Evolutionary conservation across 2,329 filamentous ascomycete genomes (phyloP).

Genomic region (Apiospora sp.): DNA sequence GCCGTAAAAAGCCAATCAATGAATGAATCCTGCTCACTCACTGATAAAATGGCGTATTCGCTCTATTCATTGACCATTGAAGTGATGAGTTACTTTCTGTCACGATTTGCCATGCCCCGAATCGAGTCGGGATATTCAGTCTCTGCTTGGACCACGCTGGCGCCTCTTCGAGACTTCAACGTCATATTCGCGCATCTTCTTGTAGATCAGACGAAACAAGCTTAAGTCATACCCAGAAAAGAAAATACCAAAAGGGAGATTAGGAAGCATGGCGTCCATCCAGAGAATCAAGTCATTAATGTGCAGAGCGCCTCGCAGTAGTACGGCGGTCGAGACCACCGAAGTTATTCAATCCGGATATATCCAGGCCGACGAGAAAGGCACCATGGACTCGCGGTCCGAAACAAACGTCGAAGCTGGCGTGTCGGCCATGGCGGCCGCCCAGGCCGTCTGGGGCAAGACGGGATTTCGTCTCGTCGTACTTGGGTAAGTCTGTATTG

Average conservation of each 20-base stretch:
- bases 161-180: background rate
- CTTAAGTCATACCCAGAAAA: background rate
- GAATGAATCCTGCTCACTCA: background rate
- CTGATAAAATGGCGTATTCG: background rate
- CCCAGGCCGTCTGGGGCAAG: conserved; percentile 34
- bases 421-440: conserved; percentile 30
- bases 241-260: background rate
- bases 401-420: conserved; percentile 29
- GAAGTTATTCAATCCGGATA: background rate
- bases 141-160: background rate
- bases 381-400: background rate
- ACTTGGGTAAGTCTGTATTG: conserved; percentile 23
- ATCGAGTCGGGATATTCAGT: background rate
- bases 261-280: background rate
- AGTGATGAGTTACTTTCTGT: background rate
- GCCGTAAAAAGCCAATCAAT: background rate
- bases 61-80: background rate
- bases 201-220: background rate
- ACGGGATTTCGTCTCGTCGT: conserved; percentile 34
- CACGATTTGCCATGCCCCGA: background rate
- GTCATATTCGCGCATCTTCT: background rate
- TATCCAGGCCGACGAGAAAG: background rate
- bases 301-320: background rate
- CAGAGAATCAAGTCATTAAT: background rate
- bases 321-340: background rate